Evolutionary conservation across 176 grass and related monocot species (phyloP), one percentile per base, ranked within the genome.

Genomic region (Lolium rigidum): DNA sequence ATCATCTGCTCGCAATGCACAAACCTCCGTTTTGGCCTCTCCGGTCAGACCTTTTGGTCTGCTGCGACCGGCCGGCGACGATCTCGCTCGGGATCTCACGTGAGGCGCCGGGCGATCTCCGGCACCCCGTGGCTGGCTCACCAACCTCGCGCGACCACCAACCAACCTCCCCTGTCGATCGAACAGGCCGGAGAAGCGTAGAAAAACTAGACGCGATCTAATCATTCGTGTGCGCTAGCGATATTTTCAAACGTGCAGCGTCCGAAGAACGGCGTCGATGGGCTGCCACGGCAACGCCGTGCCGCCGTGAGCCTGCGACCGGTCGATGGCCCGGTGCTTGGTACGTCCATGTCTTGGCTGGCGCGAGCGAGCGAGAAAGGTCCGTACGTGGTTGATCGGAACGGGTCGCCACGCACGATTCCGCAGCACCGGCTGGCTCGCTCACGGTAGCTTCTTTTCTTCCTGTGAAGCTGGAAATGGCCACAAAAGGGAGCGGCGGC

Each of bases 71-170:
- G 65, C 65, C 65, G 65, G 65, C 65, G 65, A 39, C 16, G 51
- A 38, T 35, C 73, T 54, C 8, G 1, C 20, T 0, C 3, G 10
- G 3, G 1, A 2, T 1, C 41, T 43, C 41, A 7, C 41, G 6
- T 22, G 63, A 15, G 67, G 15, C 81, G 65, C 82, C 82, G 88
- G 77, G 60, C 60, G 37, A 20, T 76, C 17, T 1, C 70, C 39
- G 77, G 82, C 88, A 10, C 2, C 71, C 10, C 41, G 21, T 35
- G 14, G 0, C 47, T 69, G 14, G 0, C 47, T 69, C 26, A 77
- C 60, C 38, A 75, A 58, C 55, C 35, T 4, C 69, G 0, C 51
- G 51, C 51, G 51, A 55, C 51, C 51, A 54, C 51, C 46, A 10
- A 6, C n/a, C 57, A 0, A 2, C 22, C 60, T 56, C 17, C 2